Percentiles rank a stretch among this genome's conserved stretches.
phyloP scores from a whole-genome alignment of 2,329 filamentous ascomycete genomes.

The Xylariaceae sp. region DNA sequence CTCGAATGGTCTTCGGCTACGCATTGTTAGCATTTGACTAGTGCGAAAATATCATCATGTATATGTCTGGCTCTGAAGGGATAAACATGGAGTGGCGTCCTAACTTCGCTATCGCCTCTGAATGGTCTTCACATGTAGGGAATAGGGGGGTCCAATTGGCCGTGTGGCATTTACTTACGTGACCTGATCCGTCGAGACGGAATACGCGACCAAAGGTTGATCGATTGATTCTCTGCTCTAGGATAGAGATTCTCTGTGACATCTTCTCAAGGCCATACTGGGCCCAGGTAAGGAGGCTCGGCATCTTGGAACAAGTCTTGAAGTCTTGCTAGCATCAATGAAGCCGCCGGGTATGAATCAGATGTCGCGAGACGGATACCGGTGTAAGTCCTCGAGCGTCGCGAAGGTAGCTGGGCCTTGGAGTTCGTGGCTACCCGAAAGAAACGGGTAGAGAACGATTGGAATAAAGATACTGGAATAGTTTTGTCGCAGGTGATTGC shows the following conservation, averaged over 20 bases:
- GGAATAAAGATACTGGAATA: not conserved
- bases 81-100: not conserved
- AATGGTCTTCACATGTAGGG: not conserved
- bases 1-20: constrained; percentile 62
- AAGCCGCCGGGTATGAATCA: not conserved
- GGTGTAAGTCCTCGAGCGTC: not conserved
- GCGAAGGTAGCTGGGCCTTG: not conserved
- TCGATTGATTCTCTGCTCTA: constrained; percentile 31
- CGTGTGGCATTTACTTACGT: constrained; percentile 43
- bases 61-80: not conserved
- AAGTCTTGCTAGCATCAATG: not conserved
- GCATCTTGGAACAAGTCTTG: constrained; percentile 8
- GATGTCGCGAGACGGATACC: not conserved
- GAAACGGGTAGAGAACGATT: not conserved
- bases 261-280: constrained; percentile 18
- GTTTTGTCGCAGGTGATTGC: not conserved
- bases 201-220: constrained; percentile 52
- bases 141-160: not conserved
- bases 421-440: not conserved
- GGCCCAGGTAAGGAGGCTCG: constrained; percentile 6
- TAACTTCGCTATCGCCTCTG: not conserved
- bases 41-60: not conserved
- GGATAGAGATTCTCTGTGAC: constrained; percentile 17
- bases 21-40: constrained; percentile 16
- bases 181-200: constrained; percentile 58